Base-by-base conservation (phyloP, 371 early-diverging fungal genomes). In the Mortierella sp. region DNA sequence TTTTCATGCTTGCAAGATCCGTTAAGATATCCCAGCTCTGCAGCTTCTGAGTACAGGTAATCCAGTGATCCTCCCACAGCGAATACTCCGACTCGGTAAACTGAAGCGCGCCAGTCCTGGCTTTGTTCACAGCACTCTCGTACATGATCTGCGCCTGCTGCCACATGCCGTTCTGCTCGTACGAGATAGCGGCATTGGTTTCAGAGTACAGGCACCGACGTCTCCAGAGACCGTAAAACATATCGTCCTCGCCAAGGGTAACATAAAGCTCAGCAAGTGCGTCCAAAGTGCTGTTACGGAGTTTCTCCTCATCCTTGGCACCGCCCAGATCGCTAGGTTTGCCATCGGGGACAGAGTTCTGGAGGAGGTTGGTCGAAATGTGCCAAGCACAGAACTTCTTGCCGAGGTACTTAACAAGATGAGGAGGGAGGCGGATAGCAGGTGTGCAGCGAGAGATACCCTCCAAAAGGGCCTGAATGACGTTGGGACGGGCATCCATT, bases 21-120 rank as follows among this genome's bases (percentile, higher is more conserved):
- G 94, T 91, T 71, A 99, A 89, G 72, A 99, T 93, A 79, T 99
- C 99, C 99, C 99, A 99, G 84, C 98, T 98, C 89, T 99, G 99
- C 52, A 99, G 89, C 72, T 96, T 94, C 82, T 98, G 93, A 0
- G 99, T 95, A 78, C 98, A 97, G 24, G 89, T 88, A 31, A 99
- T 94, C 97, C 99, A 99, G 81, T 97, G 97, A 70, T 98, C 96
- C 89, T 99, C 99, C 99, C 99, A 99, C 10, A 99, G 88, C 72
- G 93, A 93, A 82, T 98, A 99, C 86, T 99, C 99, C 1, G 97
- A 93, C 88, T 99, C 99, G n/a, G 96, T 94, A 83, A 98, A 98
- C 4, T 97, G 96, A 68, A 98, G 85, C 3, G 93, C 92, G 0
- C 97, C 97, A 5, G 94, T 95, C 10, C 98, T 91, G 1, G 98